Evolutionary conservation across 208 protist genomes (phyloP).

Genomic region (Phytomonas sp.): DNA sequence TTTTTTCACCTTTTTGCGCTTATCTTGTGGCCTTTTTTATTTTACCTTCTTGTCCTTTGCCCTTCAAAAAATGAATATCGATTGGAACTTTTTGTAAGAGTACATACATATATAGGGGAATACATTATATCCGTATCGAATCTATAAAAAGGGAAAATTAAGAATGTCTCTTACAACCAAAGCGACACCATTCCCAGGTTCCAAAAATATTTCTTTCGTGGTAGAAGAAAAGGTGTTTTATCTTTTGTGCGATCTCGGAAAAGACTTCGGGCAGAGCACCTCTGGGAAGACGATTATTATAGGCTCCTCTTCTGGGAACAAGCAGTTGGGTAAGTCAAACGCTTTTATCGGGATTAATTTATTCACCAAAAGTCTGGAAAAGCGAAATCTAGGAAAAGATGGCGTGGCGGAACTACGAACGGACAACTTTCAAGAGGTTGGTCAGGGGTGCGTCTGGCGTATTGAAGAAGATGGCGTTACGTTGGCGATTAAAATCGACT

Average conservation of each 20-base stretch:
- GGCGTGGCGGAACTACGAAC: constrained; percentile 21
- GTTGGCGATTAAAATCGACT: constrained; percentile 62
- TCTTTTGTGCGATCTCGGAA: constrained; percentile 54
- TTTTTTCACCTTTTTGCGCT: not conserved
- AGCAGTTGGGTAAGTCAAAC: constrained; percentile 58
- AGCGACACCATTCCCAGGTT: constrained; percentile 16
- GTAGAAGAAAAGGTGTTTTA: constrained; percentile 29
- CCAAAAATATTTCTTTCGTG: constrained; percentile 51
- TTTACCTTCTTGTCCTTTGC: not conserved
- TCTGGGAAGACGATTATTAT: constrained; percentile 66
- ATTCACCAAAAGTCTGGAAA: constrained; percentile 46
- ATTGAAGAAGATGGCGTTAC: constrained; percentile 33
- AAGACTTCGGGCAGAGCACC: constrained; percentile 44
- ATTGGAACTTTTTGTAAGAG: not conserved
- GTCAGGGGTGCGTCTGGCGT: constrained; percentile 42
- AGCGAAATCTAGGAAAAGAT: constrained; percentile 20
- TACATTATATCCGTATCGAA: not conserved
- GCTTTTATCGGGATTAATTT: constrained; percentile 71
- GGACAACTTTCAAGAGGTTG: constrained; percentile 27
- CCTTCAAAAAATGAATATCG: not conserved
- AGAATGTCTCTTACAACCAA: constrained; percentile 4
- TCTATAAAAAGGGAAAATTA: constrained; percentile 6
- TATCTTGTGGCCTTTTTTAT: not conserved
- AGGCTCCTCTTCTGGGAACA: constrained; percentile 67
- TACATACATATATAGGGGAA: not conserved